Base-by-base conservation (phyloP, 2,329 filamentous ascomycete species). In the Penicillium sp. region DNA sequence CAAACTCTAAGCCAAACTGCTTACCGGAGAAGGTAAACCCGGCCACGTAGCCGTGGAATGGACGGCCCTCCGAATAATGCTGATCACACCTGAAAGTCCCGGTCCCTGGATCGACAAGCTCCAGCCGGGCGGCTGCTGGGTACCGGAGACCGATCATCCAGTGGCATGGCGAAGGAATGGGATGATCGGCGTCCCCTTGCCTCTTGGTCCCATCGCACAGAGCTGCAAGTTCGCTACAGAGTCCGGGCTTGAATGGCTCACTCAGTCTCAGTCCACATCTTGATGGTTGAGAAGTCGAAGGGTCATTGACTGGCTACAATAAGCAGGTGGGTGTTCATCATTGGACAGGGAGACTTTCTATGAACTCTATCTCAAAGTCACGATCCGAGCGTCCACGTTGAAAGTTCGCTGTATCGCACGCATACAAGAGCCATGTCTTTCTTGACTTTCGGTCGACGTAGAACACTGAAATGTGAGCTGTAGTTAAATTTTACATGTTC, bases 161-260 rank as follows among this genome's bases (percentile, higher is more conserved):
- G 54, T 61, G 45, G 38, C 39, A 36, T 38, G 33, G 30, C 33
- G 25, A 55, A 43, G 20, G 44, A 25, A 36, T 33, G 24, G 24
- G 44, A 36, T 33, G 58, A 60, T 61, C 58, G 9, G 40, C 33
- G 5, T 42, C 46, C 52, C 53, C 58, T 60, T 61, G 47, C 58
- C 47, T 55, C 31, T 44, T 25, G 36, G 36, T 13, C 7, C 16
- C 30, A 40, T 35, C 13, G 28, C 18, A 24, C 25, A 46, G 31
- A 35, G 20, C 41, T 28, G 27, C 36, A 10, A 46, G 24, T 18
- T 18, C 46, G 42, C 18, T 22, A 25, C 2, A 24, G 41, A 25
- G 44, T 10, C 43, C 52, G 25, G 25, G 25, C 24, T 16, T 33
- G 44, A 35, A 13, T 13, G 22, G 14, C 3, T 13, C 2, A 35